A percentile compares a stretch with the other conserved stretches of the same genome.
These are phyloP conservation scores for Penicillium verhagenii DNA, from an alignment of 495 filamentous ascomycete genomes.

Conservation along the genomic window DNA sequence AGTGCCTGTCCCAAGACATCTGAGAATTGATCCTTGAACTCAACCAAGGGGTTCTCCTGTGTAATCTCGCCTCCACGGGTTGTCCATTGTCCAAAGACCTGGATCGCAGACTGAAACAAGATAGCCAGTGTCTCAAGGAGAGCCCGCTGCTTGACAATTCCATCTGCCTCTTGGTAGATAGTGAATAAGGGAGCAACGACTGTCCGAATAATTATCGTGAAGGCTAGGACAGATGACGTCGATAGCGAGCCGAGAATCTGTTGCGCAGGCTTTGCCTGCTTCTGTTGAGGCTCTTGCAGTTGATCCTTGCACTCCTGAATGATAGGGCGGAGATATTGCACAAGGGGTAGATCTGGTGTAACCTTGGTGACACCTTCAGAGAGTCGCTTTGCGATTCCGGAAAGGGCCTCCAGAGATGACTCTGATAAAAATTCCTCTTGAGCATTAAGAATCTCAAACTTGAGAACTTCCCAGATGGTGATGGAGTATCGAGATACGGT, in stretches of 20 bases:
- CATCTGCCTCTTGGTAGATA: conserved; percentile 62
- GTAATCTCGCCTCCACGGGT: conserved; percentile 32
- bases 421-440: conserved; percentile 70
- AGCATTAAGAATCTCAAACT: conserved; percentile 73
- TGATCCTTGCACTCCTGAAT: conserved; percentile 71
- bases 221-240: conserved; percentile 53
- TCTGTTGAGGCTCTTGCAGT: conserved; percentile 72
- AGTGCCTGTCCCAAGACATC: conserved; percentile 61
- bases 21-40: conserved; percentile 62
- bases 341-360: conserved; percentile 52
- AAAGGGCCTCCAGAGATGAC: conserved; percentile 54
- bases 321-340: conserved; percentile 61
- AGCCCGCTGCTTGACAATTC: conserved; percentile 65
- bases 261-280: conserved; percentile 68
- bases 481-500: conserved; percentile 68
- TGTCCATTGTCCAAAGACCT: conserved; percentile 59
- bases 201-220: conserved; percentile 53
- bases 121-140: conserved; percentile 62
- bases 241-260: conserved; percentile 60
- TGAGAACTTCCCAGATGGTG: conserved; percentile 71
- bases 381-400: conserved; percentile 57
- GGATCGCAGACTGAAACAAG: conserved; percentile 55
- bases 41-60: conserved; percentile 51
- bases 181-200: conserved; percentile 60
- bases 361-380: conserved; percentile 51